Conservation (phyloP, 2,329 filamentous ascomycete species). For the Grosmannia clavigera region DNA sequence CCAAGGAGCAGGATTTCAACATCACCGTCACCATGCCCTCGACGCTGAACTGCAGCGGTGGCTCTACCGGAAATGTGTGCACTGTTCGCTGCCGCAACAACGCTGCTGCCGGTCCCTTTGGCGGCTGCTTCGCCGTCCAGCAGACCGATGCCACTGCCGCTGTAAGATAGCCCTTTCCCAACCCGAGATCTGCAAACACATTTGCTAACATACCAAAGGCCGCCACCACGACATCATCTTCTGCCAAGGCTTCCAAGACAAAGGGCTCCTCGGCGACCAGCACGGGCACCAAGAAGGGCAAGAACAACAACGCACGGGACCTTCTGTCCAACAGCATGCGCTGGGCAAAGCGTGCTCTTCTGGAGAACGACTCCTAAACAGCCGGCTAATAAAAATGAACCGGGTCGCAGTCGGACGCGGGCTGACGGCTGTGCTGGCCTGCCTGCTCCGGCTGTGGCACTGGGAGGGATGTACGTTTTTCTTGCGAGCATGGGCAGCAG, state of each 20-base stretch:
- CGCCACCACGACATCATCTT: neutral
- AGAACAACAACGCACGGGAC: neutral
- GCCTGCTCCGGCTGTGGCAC: neutral
- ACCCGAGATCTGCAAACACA: constrained; percentile 26
- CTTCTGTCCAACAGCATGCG: neutral
- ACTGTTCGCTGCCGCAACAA: constrained; percentile 48
- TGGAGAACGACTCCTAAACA: neutral
- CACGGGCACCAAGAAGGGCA: neutral
- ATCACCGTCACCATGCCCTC: constrained; percentile 43
- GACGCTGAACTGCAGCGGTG: constrained; percentile 35
- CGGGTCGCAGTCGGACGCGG: neutral
- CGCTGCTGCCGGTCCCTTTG: constrained; percentile 30
- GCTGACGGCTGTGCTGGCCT: neutral
- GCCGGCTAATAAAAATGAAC: neutral
- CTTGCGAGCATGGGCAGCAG: neutral
- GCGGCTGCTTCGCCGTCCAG: constrained; percentile 42
- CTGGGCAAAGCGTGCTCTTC: neutral
- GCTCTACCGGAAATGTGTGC: constrained; percentile 45
- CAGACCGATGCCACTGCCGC: constrained; percentile 33
- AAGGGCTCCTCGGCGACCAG: neutral
- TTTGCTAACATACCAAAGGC: too few species aligned
- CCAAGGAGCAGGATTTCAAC: constrained; percentile 23
- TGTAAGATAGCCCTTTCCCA: constrained; percentile 22
- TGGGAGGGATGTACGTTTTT: neutral
- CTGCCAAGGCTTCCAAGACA: neutral